These are phyloP conservation scores for Xerocomus brunneocitrinus DNA, from an alignment of 768 basidiomycete genomes.

Conservation along the genomic window DNA sequence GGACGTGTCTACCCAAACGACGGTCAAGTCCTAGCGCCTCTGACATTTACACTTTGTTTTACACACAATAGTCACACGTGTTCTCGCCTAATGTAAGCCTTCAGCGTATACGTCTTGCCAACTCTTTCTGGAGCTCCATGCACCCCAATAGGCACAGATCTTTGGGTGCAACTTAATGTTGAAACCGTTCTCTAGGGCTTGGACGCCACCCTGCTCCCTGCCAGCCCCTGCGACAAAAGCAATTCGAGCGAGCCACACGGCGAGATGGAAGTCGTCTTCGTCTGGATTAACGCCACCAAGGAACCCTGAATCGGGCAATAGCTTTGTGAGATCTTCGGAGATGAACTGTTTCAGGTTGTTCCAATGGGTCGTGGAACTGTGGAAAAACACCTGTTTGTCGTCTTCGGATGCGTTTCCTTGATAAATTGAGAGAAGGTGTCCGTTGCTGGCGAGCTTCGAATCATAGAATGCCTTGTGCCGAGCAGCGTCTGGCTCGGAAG, in stretches of 20 bases:
- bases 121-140: slow-evolving; percentile 43
- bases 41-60: not conserved
- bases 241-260: slow-evolving; percentile 49
- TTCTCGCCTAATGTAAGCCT: slow-evolving; percentile 38
- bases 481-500: slow-evolving; percentile 31
- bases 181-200: slow-evolving; percentile 37
- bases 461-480: slow-evolving; percentile 43
- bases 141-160: slow-evolving; percentile 39
- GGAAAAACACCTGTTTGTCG: slow-evolving; percentile 37
- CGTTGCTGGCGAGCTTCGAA: slow-evolving; percentile 37
- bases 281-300: slow-evolving; percentile 44
- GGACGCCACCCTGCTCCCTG: slow-evolving; percentile 34
- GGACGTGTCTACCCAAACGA: slow-evolving; percentile 18
- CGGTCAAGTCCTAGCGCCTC: slow-evolving; percentile 8
- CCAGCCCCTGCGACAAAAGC: slow-evolving; percentile 36
- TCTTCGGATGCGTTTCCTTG: slow-evolving; percentile 34
- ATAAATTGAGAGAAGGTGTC: slow-evolving; percentile 39
- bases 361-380: slow-evolving; percentile 37
- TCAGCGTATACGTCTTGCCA: slow-evolving; percentile 42
- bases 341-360: slow-evolving; percentile 35
- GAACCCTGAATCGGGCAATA: slow-evolving; percentile 43
- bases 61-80: not conserved
- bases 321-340: slow-evolving; percentile 35
- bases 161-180: slow-evolving; percentile 35
- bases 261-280: slow-evolving; percentile 54